Evolutionary conservation across 805 yeast genomes (phyloP), one percentile per base, ranked within the genome.

Genomic region (Hanseniaspora taiwanica): DNA sequence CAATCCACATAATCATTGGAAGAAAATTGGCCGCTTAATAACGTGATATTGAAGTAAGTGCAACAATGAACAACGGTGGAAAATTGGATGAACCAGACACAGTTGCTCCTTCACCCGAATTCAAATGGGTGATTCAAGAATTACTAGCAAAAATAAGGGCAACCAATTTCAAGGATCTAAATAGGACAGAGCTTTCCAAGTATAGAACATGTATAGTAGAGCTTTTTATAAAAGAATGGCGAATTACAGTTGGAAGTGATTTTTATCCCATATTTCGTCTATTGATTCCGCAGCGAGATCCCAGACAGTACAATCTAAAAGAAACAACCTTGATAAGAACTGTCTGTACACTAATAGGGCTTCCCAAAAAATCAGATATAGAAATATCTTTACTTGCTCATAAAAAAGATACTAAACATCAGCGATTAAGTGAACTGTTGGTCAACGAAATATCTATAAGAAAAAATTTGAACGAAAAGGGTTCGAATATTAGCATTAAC

Each of bases 191-290:
- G 38, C 46, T 59, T 3, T 37, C 44, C 13, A 40, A 50, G 39
- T 37, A 42, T 27, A 46, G 46, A 27, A 54, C 55, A 36, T 40
- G 49, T 5, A 51, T 56, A 17, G 46, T 62, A 1, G 56, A 49
- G 0, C 46, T 48, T 14, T 79, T 75, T 50, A 59, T 76, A 23
- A 51, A 53, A 4, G 53, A 63, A 29, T 79, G 81, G 80, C 56
- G 76, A 27, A 48, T 47, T 13, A 58, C 65, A 2, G 76, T 78
- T 0, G 85, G 85, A 0, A 56, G 65, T 14, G 70, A 86, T 54
- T 66, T 86, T 3, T 76, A 69, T 48, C 87, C 89, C 0, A 78
- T 78, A 1, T 64, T 81, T 13, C 61, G 76, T 24, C 62, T 86
- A 37, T 62, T 71, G 2, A 56, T 80, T 21, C 85, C 93, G 0